A percentile compares a stretch with the other conserved stretches of the same genome.
These are phyloP conservation scores for Skeletonema grethae DNA, from an alignment of 108 stramenopile species.

Conservation along the genomic window DNA sequence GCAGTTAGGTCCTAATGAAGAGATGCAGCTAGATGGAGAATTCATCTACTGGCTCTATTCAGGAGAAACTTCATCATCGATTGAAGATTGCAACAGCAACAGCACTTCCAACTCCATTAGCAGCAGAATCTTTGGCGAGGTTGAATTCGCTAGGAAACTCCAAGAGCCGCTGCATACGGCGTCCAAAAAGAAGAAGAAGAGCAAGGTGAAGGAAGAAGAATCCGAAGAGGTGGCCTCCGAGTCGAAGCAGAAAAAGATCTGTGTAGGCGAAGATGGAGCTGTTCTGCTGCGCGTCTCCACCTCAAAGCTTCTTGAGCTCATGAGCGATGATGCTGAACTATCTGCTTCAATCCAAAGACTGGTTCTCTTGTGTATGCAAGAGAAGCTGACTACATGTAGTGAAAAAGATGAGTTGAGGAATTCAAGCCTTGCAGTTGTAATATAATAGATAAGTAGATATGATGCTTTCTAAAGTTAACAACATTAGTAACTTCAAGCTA, in stretches of 20 bases:
- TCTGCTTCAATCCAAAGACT: conserved; percentile 38
- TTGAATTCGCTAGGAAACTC: conserved; percentile 36
- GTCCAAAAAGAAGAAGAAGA: conserved; percentile 26
- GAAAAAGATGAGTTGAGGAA: neutral
- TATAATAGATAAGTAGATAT: neutral
- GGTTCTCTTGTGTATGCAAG: conserved; percentile 45
- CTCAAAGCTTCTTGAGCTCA: conserved; percentile 33
- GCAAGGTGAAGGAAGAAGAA: conserved; percentile 8
- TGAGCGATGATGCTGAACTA: conserved; percentile 42
- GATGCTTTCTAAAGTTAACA: neutral
- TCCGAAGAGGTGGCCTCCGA: neutral
- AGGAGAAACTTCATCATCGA: conserved; percentile 19
- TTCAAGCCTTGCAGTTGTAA: neutral
- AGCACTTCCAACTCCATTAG: conserved; percentile 4
- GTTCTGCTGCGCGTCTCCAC: conserved; percentile 37
- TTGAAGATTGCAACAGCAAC: neutral
- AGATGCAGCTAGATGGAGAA: conserved; percentile 27
- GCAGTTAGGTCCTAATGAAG: conserved; percentile 14
- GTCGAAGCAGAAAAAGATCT: neutral
- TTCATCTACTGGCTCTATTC: conserved; percentile 46
- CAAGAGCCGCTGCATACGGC: conserved; percentile 26
- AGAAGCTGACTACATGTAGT: conserved; percentile 16
- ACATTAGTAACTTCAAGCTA: neutral
- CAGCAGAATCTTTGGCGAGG: conserved; percentile 42
- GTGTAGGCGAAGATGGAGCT: conserved; percentile 34